Evolutionary conservation across 306 rosid genomes (phyloP), one percentile per base, ranked within the genome.

Genomic region (Vigna trinervia): DNA sequence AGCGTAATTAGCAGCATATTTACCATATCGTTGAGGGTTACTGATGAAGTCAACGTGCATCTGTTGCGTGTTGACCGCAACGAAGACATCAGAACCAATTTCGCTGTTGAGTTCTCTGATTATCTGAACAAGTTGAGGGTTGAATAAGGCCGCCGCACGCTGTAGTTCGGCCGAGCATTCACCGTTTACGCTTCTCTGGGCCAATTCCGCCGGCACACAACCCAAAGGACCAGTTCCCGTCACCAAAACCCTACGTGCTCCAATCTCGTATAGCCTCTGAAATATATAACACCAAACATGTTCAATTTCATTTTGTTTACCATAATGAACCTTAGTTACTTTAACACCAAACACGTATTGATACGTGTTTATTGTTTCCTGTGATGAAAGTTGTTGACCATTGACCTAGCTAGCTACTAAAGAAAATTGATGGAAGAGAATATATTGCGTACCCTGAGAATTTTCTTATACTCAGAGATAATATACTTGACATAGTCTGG

Each of bases 191-290:
- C 95, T 23, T 46, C 90, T 50, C 84, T 28, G 1, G 0, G 97
- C 98, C 86, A 91, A 73, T 52, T 93, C 98, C 4, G 98, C 97
- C 0, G 98, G 98, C 4, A 88, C 98, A 57, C 98, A 93, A 0
- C 98, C 98, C 47, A 93, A 19, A 15, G 98, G 98, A 23, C 98
- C 98, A 0, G 97, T 93, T 11, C 97, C 96, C 0, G 98, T 93
- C 82, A 93, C 98, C 52, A 93, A 8, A 28, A 91, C 95, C 75
- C 93, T 82, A 0, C 97, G 86, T 60, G 85, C 91, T 47, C 98
- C 97, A 17, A 86, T 17, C 7, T 90, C 89, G 20, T 88, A 83
- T 45, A 88, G 68, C 58, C 71, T 81, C 91, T 88, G 87, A 38
- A 67, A 69, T 12, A 30, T 0, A 12, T 11, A 41, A 30, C 34